Percentiles rank a stretch among this genome's conserved stretches.
Evolutionary conservation across 345 rosid species (phyloP).

Genomic region (Brassica nigra): DNA sequence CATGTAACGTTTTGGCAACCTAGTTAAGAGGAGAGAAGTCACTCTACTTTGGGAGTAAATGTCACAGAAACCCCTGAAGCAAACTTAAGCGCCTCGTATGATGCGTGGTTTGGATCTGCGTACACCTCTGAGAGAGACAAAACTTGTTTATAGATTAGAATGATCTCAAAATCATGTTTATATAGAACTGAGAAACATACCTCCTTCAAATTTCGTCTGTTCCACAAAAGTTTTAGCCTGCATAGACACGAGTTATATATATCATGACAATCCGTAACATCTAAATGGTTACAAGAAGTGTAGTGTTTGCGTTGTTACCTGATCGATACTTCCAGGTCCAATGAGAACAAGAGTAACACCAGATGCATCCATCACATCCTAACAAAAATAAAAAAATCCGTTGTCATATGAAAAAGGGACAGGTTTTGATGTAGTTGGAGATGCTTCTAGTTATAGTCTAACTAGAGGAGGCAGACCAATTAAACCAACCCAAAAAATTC

Average conservation of each 20-base stretch:
- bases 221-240: constrained; percentile 82
- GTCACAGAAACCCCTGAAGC: constrained; percentile 74
- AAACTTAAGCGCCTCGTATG: constrained; percentile 75
- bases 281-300: not conserved
- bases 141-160: constrained; percentile 13
- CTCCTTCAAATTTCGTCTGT: constrained; percentile 91
- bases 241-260: constrained; percentile 23
- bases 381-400: not conserved
- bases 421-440: too few species aligned
- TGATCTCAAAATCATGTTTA: not conserved
- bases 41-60: constrained; percentile 74
- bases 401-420: too few species aligned
- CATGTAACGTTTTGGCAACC: not conserved
- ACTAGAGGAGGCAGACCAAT: too few species aligned
- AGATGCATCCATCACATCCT: constrained; percentile 83
- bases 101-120: constrained; percentile 84
- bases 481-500: too few species aligned
- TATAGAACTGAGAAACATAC: constrained; percentile 38
- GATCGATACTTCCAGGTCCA: constrained; percentile 86
- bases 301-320: constrained; percentile 47
- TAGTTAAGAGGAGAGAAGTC: constrained; percentile 20
- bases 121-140: constrained; percentile 70
- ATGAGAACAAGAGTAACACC: constrained; percentile 77
- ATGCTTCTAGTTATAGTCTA: too few species aligned
- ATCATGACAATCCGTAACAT: not conserved